A percentile compares a stretch with the other conserved stretches of the same genome.
Conservation (phyloP, 2,329 filamentous ascomycete genomes). For the Scedosporium aurantiacum region DNA sequence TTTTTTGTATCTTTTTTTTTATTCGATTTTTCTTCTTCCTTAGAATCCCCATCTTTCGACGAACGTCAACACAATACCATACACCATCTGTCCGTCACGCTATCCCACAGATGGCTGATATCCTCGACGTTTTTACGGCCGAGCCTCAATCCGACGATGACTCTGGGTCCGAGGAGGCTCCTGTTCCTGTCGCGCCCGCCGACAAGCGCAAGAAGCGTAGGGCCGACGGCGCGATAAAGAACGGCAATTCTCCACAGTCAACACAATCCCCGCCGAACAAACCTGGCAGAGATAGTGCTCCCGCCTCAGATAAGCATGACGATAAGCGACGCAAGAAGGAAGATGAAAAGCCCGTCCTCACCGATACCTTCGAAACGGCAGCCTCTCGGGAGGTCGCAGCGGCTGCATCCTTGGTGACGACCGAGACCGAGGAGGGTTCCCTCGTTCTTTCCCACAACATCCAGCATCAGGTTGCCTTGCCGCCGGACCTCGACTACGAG, state of each 20-base stretch:
- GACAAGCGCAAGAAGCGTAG: slow-evolving; percentile 14
- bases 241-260: slow-evolving; percentile 26
- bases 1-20: slow-evolving; percentile 1
- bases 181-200: slow-evolving; percentile 14
- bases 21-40: background rate
- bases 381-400: slow-evolving; percentile 51
- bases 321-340: slow-evolving; percentile 55
- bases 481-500: slow-evolving; percentile 86
- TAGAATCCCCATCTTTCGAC: background rate
- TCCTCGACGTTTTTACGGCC: slow-evolving; percentile 75
- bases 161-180: slow-evolving; percentile 30
- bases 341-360: slow-evolving; percentile 61
- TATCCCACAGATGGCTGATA: slow-evolving; percentile 40
- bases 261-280: slow-evolving; percentile 8
- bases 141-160: slow-evolving; percentile 33
- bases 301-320: slow-evolving; percentile 22
- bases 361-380: slow-evolving; percentile 90
- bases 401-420: background rate
- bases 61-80: background rate
- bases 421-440: background rate
- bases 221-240: slow-evolving; percentile 28
- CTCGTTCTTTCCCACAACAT: slow-evolving; percentile 93
- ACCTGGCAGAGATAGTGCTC: slow-evolving; percentile 18
- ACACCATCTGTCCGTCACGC: background rate
- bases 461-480: slow-evolving; percentile 91